phyloP scores from a whole-genome alignment of 2,329 filamentous ascomycete genomes.

The Claviceps sp. region DNA sequence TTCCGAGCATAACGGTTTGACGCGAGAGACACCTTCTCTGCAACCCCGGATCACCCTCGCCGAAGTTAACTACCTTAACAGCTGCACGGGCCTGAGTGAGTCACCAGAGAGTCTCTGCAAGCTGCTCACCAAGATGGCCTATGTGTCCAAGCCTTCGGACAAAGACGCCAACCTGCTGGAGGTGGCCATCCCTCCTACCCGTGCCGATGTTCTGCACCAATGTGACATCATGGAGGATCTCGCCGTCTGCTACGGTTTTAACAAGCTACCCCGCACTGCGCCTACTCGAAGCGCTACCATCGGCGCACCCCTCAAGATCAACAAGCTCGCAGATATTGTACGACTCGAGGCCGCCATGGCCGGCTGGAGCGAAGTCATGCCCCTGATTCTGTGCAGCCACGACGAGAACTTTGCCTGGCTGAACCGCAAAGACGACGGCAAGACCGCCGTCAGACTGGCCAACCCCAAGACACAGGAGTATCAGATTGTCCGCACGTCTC shows the following conservation, averaged over 20 bases:
- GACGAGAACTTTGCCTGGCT: constrained; percentile 97
- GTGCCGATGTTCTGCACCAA: constrained; percentile 89
- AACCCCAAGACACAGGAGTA: constrained; percentile 93
- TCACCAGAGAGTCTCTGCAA: constrained; percentile 63
- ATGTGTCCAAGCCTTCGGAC: constrained; percentile 61
- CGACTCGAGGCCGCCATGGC: constrained; percentile 82
- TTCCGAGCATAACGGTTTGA: constrained; percentile 79
- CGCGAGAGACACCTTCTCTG: constrained; percentile 68
- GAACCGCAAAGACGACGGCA: constrained; percentile 78
- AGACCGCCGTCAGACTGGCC: constrained; percentile 68
- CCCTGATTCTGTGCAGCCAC: constrained; percentile 89
- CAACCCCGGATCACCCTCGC: constrained; percentile 64
- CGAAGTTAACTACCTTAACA: constrained; percentile 87
- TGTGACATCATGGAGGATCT: constrained; percentile 99
- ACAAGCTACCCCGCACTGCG: constrained; percentile 77
- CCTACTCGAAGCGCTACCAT: constrained; percentile 78
- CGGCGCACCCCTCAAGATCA: constrained; percentile 75
- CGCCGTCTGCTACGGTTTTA: constrained; percentile 94
- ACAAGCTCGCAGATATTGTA: constrained; percentile 89
- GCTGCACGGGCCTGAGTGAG: constrained; percentile 72
- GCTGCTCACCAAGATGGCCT: constrained; percentile 79
- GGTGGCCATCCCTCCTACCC: constrained; percentile 72
- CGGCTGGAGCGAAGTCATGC: constrained; percentile 93
- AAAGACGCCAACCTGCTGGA: constrained; percentile 59
- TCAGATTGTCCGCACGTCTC: constrained; percentile 77